These are phyloP conservation scores for Stagonosporopsis chrysanthemi DNA, from an alignment of 2,329 filamentous ascomycete species.

Conservation along the genomic window DNA sequence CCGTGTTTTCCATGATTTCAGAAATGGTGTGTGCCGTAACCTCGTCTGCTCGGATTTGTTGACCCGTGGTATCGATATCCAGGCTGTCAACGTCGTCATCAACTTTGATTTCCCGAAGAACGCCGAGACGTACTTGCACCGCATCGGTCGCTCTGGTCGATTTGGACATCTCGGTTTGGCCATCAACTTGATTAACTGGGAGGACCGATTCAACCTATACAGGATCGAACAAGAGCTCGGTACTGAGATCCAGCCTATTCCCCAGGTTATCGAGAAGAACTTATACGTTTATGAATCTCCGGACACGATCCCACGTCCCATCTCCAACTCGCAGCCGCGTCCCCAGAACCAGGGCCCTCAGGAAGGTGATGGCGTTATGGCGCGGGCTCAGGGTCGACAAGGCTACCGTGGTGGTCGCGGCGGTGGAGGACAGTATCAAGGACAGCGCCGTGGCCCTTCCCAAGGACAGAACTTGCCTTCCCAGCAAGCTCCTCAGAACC, in stretches of 20 bases:
- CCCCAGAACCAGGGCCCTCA: conserved; percentile 32
- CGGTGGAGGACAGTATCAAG: conserved; percentile 44
- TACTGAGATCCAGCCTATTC: conserved; percentile 97
- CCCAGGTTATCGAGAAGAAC: conserved; percentile 92
- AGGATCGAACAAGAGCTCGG: conserved; percentile 97
- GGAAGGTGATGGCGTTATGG: conserved; percentile 36
- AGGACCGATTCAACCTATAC: conserved; percentile 98
- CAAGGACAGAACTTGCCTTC: conserved; percentile 13
- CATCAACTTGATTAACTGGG: conserved; percentile 99
- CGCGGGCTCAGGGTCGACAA: conserved; percentile 38
- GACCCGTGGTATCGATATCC: conserved; percentile 98
- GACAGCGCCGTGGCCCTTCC: conserved; percentile 39
- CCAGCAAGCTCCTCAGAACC: conserved; percentile 35
- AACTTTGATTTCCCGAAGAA: conserved; percentile 99
- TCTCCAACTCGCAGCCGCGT: conserved; percentile 59
- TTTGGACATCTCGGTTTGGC: conserved; percentile 97
- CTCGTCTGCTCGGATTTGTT: conserved; percentile 97
- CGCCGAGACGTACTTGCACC: conserved; percentile 97
- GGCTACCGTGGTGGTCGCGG: conserved; percentile 47
- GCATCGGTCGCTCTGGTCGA: conserved; percentile 95
- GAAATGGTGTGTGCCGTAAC: conserved; percentile 96
- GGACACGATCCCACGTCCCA: conserved; percentile 89
- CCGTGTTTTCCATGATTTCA: conserved; percentile 98
- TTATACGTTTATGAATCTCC: conserved; percentile 98
- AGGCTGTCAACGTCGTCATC: conserved; percentile 99